Base-by-base conservation (phyloP, 257 asterid species). In the Solanum chmielewskii region DNA sequence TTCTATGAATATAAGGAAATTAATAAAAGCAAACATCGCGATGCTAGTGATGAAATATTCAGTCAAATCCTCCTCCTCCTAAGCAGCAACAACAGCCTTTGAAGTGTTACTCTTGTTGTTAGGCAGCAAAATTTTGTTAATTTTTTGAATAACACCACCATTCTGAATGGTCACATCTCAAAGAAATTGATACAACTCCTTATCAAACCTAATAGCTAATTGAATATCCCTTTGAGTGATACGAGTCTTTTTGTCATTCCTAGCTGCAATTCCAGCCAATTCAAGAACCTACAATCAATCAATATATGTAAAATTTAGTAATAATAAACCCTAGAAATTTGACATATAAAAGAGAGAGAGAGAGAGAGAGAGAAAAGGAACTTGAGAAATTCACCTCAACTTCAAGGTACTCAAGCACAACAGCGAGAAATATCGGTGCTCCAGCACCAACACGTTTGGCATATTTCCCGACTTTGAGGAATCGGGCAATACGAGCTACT, bases 251-350 rank as follows among this genome's bases (percentile, higher is more conserved):
- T 73, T 73, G 16, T 73, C 21, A 10, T 18, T 44, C 14, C 9
- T 73, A 1, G 29, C 80, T 2, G n/a, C 80, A 20, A 35, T 20
- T 39, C 29, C 47, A 35, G 16, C 80, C 0, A 35, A 9, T 73
- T 73, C 98, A 60, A 95, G 89, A 3, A 94, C 98, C 97, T 95
- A 91, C 4, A 69, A 56, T 20, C 5, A 56, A 20, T 56, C n/a
- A 20, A 56, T 2, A 15, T 0, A 52, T 13, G 11, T 66, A 27
- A 27, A 66, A n/a, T 62, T 62, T n/a, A 25, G 20, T 13, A 66
- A 66, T 12, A 10, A 66, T 18, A 66, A 66, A 66, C 35, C 66
- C 84, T 4, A 60, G 20, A 66, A 66, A 66, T 1, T 9, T 23
- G 68, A 81, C 42, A 49, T 4, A 9, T 11, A 3, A 25, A 0